phyloP scores from a whole-genome alignment of 345 rosid species.

The Citrus reticulata region DNA sequence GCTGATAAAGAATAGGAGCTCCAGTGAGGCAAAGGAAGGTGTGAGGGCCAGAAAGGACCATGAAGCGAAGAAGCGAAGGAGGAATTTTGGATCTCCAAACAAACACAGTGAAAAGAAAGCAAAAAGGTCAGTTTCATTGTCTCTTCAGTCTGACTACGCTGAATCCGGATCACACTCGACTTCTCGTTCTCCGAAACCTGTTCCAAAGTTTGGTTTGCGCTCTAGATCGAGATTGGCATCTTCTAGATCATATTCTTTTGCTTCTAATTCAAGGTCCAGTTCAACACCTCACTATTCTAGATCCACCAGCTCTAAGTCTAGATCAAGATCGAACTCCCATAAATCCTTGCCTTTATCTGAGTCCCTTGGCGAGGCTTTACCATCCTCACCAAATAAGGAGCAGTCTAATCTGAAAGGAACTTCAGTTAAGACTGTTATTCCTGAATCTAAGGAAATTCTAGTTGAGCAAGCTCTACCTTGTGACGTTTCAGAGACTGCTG shows the following conservation, averaged over 20 bases:
- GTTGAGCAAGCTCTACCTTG: constrained; percentile 9
- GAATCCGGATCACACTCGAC: constrained; percentile 20
- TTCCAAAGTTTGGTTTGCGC: constrained; percentile 5
- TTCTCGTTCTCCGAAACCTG: constrained; percentile 23
- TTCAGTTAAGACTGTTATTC: constrained; percentile 14
- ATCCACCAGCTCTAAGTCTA: constrained; percentile 16
- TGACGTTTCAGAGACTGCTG: constrained; percentile 18
- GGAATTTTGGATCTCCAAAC: constrained; percentile 18
- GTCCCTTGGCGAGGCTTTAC: constrained; percentile 20
- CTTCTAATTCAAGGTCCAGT: constrained; percentile 26
- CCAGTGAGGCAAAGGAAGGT: constrained; percentile 16
- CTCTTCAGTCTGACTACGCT: constrained; percentile 14
- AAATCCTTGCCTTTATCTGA: constrained; percentile 23
- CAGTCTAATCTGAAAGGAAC: constrained; percentile 15
- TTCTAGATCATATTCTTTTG: constrained; percentile 14
- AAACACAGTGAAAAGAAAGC: constrained; percentile 24
- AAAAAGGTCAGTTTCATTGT: constrained; percentile 21
- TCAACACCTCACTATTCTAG: constrained; percentile 17
- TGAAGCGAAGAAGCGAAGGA: constrained; percentile 25
- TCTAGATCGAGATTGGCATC: constrained; percentile 29
- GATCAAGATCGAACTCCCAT: constrained; percentile 22
- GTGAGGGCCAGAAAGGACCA: constrained; percentile 12
- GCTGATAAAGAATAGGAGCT: constrained; percentile 13
- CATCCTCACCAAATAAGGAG: constrained; percentile 25
- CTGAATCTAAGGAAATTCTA: constrained; percentile 21